A percentile compares a stretch with the other conserved stretches of the same genome.
phyloP scores from a whole-genome alignment of 1,284 basidiomycete species.

The Cryptococcus deneoformans region DNA sequence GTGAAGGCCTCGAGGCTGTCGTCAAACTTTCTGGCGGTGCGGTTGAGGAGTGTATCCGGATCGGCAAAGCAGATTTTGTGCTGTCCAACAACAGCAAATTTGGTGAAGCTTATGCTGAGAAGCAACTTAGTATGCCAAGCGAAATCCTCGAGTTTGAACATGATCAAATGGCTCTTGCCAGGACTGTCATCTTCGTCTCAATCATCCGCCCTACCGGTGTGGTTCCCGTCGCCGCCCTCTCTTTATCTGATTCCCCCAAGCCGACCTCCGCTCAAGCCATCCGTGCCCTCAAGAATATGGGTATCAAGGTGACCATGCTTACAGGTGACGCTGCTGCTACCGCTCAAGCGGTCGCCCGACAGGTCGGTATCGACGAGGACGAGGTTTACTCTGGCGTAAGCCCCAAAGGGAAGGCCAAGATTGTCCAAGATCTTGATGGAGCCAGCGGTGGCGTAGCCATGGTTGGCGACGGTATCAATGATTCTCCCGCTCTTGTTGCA shows the following conservation, averaged over 20 bases:
- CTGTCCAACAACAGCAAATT: constrained; percentile 25
- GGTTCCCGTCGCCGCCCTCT: constrained; percentile 64
- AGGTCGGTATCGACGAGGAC: constrained; percentile 76
- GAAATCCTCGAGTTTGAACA: constrained; percentile 62
- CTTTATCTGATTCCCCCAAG: constrained; percentile 81
- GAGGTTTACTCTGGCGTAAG: constrained; percentile 85
- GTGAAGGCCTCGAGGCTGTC: constrained; percentile 77
- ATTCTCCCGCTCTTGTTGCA: constrained; percentile 92
- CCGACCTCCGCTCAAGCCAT: constrained; percentile 77
- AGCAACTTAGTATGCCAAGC: constrained; percentile 52
- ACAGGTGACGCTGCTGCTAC: constrained; percentile 84
- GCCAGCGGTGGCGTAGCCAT: constrained; percentile 76
- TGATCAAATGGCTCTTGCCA: constrained; percentile 66
- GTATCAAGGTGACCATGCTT: constrained; percentile 84
- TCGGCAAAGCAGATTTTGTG: constrained; percentile 74
- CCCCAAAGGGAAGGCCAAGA: constrained; percentile 85
- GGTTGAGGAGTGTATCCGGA: constrained; percentile 54
- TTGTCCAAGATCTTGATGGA: constrained; percentile 70
- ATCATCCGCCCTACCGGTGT: constrained; percentile 51
- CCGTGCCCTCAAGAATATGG: constrained; percentile 73
- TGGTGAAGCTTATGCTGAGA: constrained; percentile 24
- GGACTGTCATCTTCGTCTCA: constrained; percentile 80
- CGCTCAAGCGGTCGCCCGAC: constrained; percentile 76
- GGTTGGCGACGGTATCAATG: constrained; percentile 99
- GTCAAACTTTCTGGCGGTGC: constrained; percentile 53